A percentile compares a stretch with the other conserved stretches of the same genome.
phyloP scores from a whole-genome alignment of 83 land plant genomes.

The Larix sibirica region DNA sequence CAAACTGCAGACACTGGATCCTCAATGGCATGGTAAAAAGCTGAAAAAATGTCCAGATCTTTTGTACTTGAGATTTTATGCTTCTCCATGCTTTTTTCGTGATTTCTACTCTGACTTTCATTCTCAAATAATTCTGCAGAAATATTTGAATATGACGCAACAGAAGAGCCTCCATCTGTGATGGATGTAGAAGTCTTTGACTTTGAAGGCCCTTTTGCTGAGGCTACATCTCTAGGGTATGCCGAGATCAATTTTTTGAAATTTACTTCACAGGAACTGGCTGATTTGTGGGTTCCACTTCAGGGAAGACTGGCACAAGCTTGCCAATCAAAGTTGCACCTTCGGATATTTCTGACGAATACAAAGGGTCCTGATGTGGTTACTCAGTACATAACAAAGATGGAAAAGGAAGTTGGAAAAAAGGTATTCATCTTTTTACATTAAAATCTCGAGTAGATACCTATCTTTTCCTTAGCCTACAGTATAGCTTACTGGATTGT shows the following conservation, averaged over 20 bases:
- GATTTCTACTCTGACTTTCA: slow-evolving; percentile 7
- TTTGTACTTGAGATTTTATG: slow-evolving; percentile 12
- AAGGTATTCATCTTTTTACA: slow-evolving; percentile 45
- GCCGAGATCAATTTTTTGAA: slow-evolving; percentile 73
- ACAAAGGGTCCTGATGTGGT: slow-evolving; percentile 45
- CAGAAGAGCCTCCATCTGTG: slow-evolving; percentile 74
- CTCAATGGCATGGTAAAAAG: slow-evolving; percentile 70
- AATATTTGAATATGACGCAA: slow-evolving; percentile 86
- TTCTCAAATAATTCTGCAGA: slow-evolving; percentile 40
- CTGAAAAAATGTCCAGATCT: neutral
- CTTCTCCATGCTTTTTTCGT: neutral
- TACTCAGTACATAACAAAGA: slow-evolving; percentile 58
- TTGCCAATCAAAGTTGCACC: slow-evolving; percentile 64
- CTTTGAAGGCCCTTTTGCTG: slow-evolving; percentile 83
- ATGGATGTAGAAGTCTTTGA: slow-evolving; percentile 76
- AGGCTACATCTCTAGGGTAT: slow-evolving; percentile 65
- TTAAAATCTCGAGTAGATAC: neutral
- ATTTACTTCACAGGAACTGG: slow-evolving; percentile 49
- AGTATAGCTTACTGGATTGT: neutral
- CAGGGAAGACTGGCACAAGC: slow-evolving; percentile 72
- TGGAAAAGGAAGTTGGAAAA: slow-evolving; percentile 84
- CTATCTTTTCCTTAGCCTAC: neutral
- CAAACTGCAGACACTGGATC: slow-evolving; percentile 72
- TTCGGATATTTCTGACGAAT: slow-evolving; percentile 66
- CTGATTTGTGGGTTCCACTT: slow-evolving; percentile 76